Percentiles rank a stretch among this genome's conserved stretches.
phyloP scores from a whole-genome alignment of 2,329 filamentous ascomycete genomes.

The Fusarium sp. region DNA sequence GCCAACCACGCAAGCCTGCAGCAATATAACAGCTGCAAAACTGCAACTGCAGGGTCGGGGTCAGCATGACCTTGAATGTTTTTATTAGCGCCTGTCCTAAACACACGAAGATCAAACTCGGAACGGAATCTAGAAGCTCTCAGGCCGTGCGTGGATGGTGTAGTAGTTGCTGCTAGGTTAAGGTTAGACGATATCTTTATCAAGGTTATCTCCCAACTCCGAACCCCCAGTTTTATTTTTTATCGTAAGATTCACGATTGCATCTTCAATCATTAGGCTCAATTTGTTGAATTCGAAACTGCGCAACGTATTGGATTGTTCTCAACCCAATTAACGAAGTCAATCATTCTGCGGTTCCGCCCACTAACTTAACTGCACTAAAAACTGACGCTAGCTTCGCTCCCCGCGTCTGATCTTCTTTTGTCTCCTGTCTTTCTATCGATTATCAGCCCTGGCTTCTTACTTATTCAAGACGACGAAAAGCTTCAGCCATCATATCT shows the following conservation, averaged over 20 bases:
- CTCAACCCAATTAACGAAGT: not conserved
- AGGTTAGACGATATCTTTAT: not conserved
- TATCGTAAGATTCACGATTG: not conserved
- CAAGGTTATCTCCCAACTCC: not conserved
- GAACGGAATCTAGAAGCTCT: slow-evolving; percentile 3
- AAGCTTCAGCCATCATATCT: slow-evolving; percentile 5
- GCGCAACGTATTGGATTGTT: not conserved
- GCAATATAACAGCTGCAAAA: not conserved
- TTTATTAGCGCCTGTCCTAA: too few species aligned
- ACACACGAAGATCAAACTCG: too few species aligned
- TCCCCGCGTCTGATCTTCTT: slow-evolving; percentile 48
- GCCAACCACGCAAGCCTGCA: slow-evolving; percentile 39
- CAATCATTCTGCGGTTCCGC: slow-evolving; percentile 41
- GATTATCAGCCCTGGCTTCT: not conserved
- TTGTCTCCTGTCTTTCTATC: slow-evolving; percentile 26
- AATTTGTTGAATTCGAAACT: not conserved
- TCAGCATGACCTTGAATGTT: slow-evolving; percentile 11
- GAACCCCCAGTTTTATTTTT: not conserved
- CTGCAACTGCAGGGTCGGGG: slow-evolving; percentile 1
- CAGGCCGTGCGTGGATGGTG: not conserved
- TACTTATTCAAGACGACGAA: slow-evolving; percentile 13
- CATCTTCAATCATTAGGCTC: not conserved
- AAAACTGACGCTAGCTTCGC: slow-evolving; percentile 45
- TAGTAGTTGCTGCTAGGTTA: not conserved
- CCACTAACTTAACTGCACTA: slow-evolving; percentile 43